Evolutionary conservation across 768 basidiomycete species (phyloP), one percentile per base, ranked within the genome.

Genomic region (Mycena albidolilacea): DNA sequence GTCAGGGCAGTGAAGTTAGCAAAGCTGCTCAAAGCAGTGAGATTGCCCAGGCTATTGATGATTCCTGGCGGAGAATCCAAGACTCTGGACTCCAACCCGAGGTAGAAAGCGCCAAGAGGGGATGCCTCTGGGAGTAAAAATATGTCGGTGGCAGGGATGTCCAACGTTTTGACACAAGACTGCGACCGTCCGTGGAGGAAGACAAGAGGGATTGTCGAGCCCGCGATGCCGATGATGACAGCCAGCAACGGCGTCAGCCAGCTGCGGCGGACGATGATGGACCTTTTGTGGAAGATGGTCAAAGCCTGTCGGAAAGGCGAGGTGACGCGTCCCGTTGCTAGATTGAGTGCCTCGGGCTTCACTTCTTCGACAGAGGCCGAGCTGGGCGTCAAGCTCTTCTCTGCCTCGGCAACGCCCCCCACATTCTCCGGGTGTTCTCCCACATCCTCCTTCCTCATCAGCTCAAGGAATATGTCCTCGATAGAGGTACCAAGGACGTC

Each of bases 381-480:
- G n/a, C 76, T 78, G 19, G 48, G 71, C 30, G 76, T 69, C 19
- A 35, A 41, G 7, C 55, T 70, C n/a, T 67, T 65, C 61, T 50
- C 68, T 21, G 68, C 59, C 43, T 76, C 71, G 19, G 75, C 78
- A 19, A 14, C 11, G 23, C 23, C 57, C 1, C 62, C 39, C 1
- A 10, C 21, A 2, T 5, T 63, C 17, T 23, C 66, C 11, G 8
- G 11, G 9, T 54, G 23, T 44, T 78, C 75, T 15, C 78, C 72
- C 3, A 71, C 73, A 15, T 84, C 81, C 37, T 87, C 82, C 17
- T 86, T 83, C 59, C 81, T 80, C 92, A 95, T 94, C 19, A 96
- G 81, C 50, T 88, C 86, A 21, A 96, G 85, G 83, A 96, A 95
- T 57, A 96, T 92, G 69, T 95, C 93, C 79, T 96, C 94, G 50